Evolutionary conservation across 768 basidiomycete genomes (phyloP), one percentile per base, ranked within the genome.

Genomic region (Pleurotus tuber-regium): DNA sequence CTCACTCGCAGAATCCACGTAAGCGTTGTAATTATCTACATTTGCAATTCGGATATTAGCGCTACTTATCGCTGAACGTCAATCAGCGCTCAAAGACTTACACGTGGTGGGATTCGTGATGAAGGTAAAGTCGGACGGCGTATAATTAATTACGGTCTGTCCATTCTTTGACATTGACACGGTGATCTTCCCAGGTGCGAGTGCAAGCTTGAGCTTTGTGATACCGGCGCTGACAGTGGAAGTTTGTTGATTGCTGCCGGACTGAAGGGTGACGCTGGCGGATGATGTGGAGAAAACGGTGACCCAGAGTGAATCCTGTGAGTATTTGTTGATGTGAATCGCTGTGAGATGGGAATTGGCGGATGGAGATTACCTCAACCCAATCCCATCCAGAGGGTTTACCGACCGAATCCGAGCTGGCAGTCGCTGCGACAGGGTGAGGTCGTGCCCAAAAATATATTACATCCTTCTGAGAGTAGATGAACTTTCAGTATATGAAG

Each of bases 1-100:
- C 70, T 52, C 50, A 74, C 74, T 64, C 4, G 74, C 75, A 48
- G 70, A 70, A n/a, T 79, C 78, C 31, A 78, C 79, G 62, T 74
- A 84, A 1, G 75, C 81, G 59, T 85, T 87, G 64, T 77, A 86
- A 58, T 86, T 86, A 63, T 86, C 84, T 71, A 57, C 44, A 26
- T n/a, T n/a, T n/a, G n/a, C n/a, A n/a, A n/a, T n/a, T n/a, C n/a
- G n/a, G n/a, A n/a, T n/a, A n/a, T n/a, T n/a, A n/a, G n/a, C n/a
- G n/a, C n/a, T n/a, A n/a, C n/a, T n/a, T n/a, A n/a, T n/a, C n/a
- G n/a, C n/a, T n/a, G n/a, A n/a, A n/a, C n/a, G n/a, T n/a, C n/a
- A n/a, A n/a, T n/a, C n/a, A n/a, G n/a, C n/a, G n/a, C n/a, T 21
- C 16, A 4, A 12, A 6, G n/a, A 59, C 73, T 55, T 47, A 77